These are phyloP conservation scores for Blastobotrys capitulatus DNA, from an alignment of 1,139 yeast species.

Conservation along the genomic window DNA sequence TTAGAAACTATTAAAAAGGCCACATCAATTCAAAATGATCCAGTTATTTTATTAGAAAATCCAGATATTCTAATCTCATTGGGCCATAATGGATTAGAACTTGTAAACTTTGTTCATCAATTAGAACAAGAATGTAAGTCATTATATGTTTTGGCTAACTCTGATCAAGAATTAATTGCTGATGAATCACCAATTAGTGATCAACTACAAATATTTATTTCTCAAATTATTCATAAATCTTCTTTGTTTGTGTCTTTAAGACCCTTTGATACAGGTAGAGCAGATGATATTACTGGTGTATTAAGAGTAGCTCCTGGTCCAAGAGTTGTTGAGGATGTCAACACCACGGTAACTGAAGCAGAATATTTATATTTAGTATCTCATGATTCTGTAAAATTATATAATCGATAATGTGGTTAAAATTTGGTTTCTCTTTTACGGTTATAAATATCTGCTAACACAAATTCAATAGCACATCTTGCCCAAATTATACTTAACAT, in stretches of 20 bases:
- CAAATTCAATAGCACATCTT: slow-evolving; percentile 85
- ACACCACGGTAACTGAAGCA: slow-evolving; percentile 43
- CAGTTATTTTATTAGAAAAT: slow-evolving; percentile 17
- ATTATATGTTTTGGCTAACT: slow-evolving; percentile 31
- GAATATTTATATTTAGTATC: slow-evolving; percentile 60
- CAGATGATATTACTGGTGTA: slow-evolving; percentile 76
- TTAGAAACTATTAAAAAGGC: slow-evolving; percentile 7
- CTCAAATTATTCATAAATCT: slow-evolving; percentile 48
- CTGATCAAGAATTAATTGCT: slow-evolving; percentile 39
- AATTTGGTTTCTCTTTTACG: slow-evolving; percentile 20
- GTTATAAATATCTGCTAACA: slow-evolving; percentile 70
- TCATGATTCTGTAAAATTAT: slow-evolving; percentile 36
- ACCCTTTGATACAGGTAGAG: slow-evolving; percentile 75
- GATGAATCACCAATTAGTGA: slow-evolving; percentile 29
- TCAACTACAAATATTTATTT: slow-evolving; percentile 42
- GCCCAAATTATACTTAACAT: slow-evolving; percentile 80
- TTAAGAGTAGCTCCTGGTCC: slow-evolving; percentile 54
- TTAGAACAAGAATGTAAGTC: slow-evolving; percentile 4
- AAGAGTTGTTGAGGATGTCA: slow-evolving; percentile 27
- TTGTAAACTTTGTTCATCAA: slow-evolving; percentile 6
- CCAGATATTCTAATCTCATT: slow-evolving; percentile 39
- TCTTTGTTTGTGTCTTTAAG: slow-evolving; percentile 48
- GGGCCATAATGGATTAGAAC: slow-evolving; percentile 8
- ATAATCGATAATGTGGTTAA: slow-evolving; percentile 29
- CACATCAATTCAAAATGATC: not conserved